These are phyloP conservation scores for Yarrowia keelungensis DNA, from an alignment of 805 yeast genomes.

Conservation along the genomic window DNA sequence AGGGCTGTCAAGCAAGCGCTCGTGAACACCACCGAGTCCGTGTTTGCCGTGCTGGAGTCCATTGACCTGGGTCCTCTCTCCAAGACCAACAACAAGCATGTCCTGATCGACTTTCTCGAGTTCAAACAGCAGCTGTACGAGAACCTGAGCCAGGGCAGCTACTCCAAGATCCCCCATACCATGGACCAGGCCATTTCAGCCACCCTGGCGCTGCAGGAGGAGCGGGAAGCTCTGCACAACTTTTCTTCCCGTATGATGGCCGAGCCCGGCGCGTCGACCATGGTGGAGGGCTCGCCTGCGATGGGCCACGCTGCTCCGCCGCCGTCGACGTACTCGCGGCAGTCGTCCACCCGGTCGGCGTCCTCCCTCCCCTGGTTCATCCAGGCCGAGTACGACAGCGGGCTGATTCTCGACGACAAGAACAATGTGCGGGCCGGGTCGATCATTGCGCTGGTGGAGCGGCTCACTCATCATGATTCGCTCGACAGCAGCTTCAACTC, in stretches of 20 bases:
- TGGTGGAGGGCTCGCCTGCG: not conserved
- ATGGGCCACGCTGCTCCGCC: slow-evolving; percentile 1
- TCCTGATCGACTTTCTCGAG: slow-evolving; percentile 32
- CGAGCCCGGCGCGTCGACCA: not conserved
- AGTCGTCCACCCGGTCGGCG: slow-evolving; percentile 19
- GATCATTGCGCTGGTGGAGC: slow-evolving; percentile 75
- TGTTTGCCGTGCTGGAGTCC: slow-evolving; percentile 27
- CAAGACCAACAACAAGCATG: slow-evolving; percentile 34
- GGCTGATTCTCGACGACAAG: slow-evolving; percentile 64
- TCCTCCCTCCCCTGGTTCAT: slow-evolving; percentile 55
- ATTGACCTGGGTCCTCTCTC: slow-evolving; percentile 19
- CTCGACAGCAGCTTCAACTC: slow-evolving; percentile 68
- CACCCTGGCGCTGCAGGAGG: slow-evolving; percentile 36
- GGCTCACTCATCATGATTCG: slow-evolving; percentile 73
- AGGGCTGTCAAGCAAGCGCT: slow-evolving; percentile 35
- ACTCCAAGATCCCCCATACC: slow-evolving; percentile 17
- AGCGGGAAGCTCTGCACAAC: slow-evolving; percentile 27
- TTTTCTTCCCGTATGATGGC: slow-evolving; percentile 36
- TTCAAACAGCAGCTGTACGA: slow-evolving; percentile 29
- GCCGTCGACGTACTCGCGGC: slow-evolving; percentile 14
- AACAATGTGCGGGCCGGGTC: slow-evolving; percentile 87
- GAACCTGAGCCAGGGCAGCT: slow-evolving; percentile 4
- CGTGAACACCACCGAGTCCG: slow-evolving; percentile 27
- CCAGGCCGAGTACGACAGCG: slow-evolving; percentile 59
- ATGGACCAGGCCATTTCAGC: slow-evolving; percentile 33